Evolutionary conservation across 495 filamentous ascomycete genomes (phyloP).

Genomic region (Pseudevernia furfuracea): DNA sequence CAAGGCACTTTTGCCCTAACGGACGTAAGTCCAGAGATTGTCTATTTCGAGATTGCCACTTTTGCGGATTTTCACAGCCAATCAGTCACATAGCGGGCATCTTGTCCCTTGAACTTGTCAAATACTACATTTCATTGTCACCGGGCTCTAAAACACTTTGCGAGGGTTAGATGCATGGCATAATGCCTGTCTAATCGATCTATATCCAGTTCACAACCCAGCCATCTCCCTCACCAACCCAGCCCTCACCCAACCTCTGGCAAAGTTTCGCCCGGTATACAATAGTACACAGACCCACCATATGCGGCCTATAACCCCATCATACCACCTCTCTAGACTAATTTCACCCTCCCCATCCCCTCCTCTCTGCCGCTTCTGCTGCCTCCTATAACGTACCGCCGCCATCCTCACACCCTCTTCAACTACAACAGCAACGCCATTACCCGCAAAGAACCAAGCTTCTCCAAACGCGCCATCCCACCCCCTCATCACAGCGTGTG

Average conservation of each 20-base stretch:
- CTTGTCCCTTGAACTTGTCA: neutral
- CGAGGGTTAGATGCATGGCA: neutral
- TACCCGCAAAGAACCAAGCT: slow-evolving; percentile 25
- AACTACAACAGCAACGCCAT: slow-evolving; percentile 23
- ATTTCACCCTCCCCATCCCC: neutral
- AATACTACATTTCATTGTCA: neutral
- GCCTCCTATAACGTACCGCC: slow-evolving; percentile 8
- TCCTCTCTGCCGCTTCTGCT: neutral
- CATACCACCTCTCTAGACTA: slow-evolving; percentile 21
- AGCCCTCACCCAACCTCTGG: slow-evolving; percentile 26
- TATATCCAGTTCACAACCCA: slow-evolving; percentile 14
- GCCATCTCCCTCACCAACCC: slow-evolving; percentile 27
- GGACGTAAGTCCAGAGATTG: too few relatives aligned
- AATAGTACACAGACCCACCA: slow-evolving; percentile 25
- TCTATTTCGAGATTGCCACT: too few relatives aligned
- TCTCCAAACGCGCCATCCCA: slow-evolving; percentile 24
- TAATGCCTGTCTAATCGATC: neutral
- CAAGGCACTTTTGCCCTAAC: neutral
- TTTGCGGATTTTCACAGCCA: too few relatives aligned
- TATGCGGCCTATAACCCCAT: slow-evolving; percentile 20
- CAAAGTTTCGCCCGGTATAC: slow-evolving; percentile 24
- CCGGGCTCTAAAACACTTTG: neutral
- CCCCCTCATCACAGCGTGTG: slow-evolving; percentile 21
- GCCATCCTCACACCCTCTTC: slow-evolving; percentile 22
- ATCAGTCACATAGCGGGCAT: neutral